Base-by-base conservation (phyloP, 148 eudicot genomes). In the Arbutus unedo region DNA sequence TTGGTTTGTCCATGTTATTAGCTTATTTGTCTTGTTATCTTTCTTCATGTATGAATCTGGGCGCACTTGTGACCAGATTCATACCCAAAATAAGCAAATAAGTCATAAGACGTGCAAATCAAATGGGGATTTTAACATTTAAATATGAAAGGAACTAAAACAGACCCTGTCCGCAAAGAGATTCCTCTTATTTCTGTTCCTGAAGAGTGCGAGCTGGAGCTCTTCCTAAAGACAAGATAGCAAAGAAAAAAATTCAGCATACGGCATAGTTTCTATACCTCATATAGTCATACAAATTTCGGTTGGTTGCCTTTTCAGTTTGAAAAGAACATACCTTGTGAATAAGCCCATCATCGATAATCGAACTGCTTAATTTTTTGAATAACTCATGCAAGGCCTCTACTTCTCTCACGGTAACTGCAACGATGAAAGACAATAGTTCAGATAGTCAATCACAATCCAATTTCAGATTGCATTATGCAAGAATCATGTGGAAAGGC, bases 351-450 rank as follows among this genome's bases (percentile, higher is more conserved):
- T 96, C 98, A 45, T 94, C 85, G 15, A 89, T 84, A 38, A 96
- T 96, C 57, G 98, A 93, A 87, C 91, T 91, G 89, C 98, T 96
- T 80, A 95, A 70, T 92, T 92, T 94, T 90, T 90, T 94, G 78
- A 83, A 95, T 59, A 94, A 89, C 87, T 92, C 93, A 81, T 86
- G 84, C 72, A 96, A 81, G 76, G 98, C 98, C 87, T 94, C 97
- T 16, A 96, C 96, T 91, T 96, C 98, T 83, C 88, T 94, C 82
- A 91, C 90, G 6, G 98, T 91, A 86, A 96, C 99, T 96, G 94
- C 90, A 89, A 51, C 80, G 1, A 41, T 45, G 6, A 23, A 54
- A 4, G 60, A 78, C 25, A 31, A 50, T 53, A 44, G 38, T 2
- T 49, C 9, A n/a, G 13, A 51, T 11, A 25, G 10, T 13, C 71